A percentile compares a stretch with the other conserved stretches of the same genome.
phyloP scores from a whole-genome alignment of 805 yeast genomes.

The Kuraishia hungarica region DNA sequence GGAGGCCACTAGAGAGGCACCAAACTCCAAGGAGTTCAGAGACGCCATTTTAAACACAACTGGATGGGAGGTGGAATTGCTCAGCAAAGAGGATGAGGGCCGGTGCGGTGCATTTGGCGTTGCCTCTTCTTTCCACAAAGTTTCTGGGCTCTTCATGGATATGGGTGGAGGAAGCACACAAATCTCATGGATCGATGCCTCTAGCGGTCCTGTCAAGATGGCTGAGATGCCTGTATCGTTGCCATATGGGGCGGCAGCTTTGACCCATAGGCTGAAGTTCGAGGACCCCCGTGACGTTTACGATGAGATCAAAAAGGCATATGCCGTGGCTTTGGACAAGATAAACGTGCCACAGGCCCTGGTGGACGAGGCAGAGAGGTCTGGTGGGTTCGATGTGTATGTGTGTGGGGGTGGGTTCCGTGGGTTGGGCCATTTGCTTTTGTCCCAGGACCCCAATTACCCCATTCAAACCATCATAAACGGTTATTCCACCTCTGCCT shows the following conservation, averaged over 20 bases:
- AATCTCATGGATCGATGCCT: constrained; percentile 58
- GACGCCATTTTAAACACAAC: constrained; percentile 47
- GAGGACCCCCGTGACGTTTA: constrained; percentile 42
- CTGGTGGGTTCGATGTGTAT: constrained; percentile 56
- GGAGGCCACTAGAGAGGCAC: constrained; percentile 65
- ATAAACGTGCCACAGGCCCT: constrained; percentile 46
- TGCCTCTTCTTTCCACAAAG: constrained; percentile 60
- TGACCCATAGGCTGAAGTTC: constrained; percentile 42
- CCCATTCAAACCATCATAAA: constrained; percentile 66
- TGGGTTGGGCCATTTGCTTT: constrained; percentile 55
- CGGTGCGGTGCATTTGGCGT: constrained; percentile 65
- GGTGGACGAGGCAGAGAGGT: constrained; percentile 37
- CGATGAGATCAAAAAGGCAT: constrained; percentile 44
- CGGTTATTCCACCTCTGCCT: constrained; percentile 54
- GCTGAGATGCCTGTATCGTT: constrained; percentile 52
- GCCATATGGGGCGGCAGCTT: constrained; percentile 70
- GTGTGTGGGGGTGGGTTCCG: constrained; percentile 72
- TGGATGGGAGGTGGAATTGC: constrained; percentile 56
- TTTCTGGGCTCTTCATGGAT: constrained; percentile 64
- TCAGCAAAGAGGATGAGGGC: constrained; percentile 60
- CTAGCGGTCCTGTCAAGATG: constrained; percentile 44
- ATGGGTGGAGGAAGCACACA: constrained; percentile 68
- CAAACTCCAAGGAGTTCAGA: constrained; percentile 52
- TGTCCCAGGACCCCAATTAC: constrained; percentile 41
- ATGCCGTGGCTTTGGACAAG: constrained; percentile 37